Evolutionary conservation across 306 rosid genomes (phyloP).

Genomic region (Cicer judaicum): DNA sequence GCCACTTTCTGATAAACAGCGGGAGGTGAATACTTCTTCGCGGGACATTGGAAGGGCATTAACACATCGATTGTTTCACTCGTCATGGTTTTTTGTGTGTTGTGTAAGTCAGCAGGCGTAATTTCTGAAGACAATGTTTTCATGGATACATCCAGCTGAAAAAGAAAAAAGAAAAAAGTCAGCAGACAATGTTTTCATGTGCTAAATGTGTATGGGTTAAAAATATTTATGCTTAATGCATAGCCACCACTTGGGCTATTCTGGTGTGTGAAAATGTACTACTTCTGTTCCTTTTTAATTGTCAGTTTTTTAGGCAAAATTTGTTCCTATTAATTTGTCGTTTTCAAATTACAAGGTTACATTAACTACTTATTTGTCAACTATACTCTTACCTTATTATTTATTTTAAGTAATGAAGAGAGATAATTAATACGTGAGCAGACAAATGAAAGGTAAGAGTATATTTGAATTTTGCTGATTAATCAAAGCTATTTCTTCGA

Average conservation of each 20-base stretch:
- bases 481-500: too few species aligned
- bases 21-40: slow-evolving; percentile 55
- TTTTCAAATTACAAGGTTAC: too few species aligned
- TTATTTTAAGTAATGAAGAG: too few species aligned
- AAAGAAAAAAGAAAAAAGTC: slow-evolving; percentile 34
- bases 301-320: too few species aligned
- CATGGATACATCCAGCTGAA: slow-evolving; percentile 51
- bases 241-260: neutral
- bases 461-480: too few species aligned
- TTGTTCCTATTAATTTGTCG: too few species aligned
- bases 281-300: too few species aligned
- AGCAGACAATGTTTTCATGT: slow-evolving; percentile 47
- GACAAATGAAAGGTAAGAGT: too few species aligned
- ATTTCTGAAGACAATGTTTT: slow-evolving; percentile 53
- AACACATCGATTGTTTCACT: slow-evolving; percentile 52
- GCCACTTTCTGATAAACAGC: slow-evolving; percentile 55
- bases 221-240: neutral
- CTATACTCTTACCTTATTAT: too few species aligned
- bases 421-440: too few species aligned
- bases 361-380: too few species aligned
- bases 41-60: slow-evolving; percentile 51
- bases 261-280: neutral
- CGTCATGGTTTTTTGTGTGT: slow-evolving; percentile 52
- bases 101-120: slow-evolving; percentile 47
- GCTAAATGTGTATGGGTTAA: slow-evolving; percentile 12